Evolutionary conservation across 371 early-diverging fungal genomes (phyloP).

Genomic region (Apophysomyces variabilis): DNA sequence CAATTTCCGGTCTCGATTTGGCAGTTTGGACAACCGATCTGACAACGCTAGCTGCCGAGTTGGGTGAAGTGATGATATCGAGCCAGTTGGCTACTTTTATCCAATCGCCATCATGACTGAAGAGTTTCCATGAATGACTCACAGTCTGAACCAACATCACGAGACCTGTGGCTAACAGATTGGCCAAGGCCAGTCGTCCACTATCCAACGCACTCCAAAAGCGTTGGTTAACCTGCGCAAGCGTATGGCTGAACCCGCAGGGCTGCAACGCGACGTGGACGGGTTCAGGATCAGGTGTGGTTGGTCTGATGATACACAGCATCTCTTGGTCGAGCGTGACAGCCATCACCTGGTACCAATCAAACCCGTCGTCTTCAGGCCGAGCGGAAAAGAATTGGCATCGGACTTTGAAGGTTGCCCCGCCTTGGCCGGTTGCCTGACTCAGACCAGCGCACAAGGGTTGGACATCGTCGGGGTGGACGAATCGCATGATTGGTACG

Average conservation of each 20-base stretch:
- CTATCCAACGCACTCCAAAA: background rate
- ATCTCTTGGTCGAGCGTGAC: constrained; percentile 11
- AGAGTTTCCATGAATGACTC: background rate
- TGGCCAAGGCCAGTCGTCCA: background rate
- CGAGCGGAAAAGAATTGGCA: constrained; percentile 4
- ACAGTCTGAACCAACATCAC: background rate
- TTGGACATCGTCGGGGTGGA: constrained; percentile 26
- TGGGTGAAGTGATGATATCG: background rate
- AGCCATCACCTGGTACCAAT: constrained; percentile 14
- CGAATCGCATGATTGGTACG: constrained; percentile 30
- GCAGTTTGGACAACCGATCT: constrained; percentile 10
- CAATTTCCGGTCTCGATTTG: constrained; percentile 14
- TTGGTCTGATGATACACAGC: constrained; percentile 17
- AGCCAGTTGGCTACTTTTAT: background rate
- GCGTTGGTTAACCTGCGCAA: background rate
- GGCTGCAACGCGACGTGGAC: background rate
- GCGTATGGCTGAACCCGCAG: background rate
- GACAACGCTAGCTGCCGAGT: background rate
- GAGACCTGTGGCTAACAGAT: background rate
- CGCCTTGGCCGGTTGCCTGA: constrained; percentile 12
- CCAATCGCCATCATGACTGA: background rate
- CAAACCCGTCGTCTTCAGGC: background rate
- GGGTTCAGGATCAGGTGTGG: constrained; percentile 7
- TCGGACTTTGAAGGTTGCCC: constrained; percentile 8
- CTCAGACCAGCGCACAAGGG: constrained; percentile 22